Percentiles rank a stretch among this genome's conserved stretches.
Conservation (phyloP, 2,329 filamentous ascomycete genomes). For the Trichophyton rubrum region DNA sequence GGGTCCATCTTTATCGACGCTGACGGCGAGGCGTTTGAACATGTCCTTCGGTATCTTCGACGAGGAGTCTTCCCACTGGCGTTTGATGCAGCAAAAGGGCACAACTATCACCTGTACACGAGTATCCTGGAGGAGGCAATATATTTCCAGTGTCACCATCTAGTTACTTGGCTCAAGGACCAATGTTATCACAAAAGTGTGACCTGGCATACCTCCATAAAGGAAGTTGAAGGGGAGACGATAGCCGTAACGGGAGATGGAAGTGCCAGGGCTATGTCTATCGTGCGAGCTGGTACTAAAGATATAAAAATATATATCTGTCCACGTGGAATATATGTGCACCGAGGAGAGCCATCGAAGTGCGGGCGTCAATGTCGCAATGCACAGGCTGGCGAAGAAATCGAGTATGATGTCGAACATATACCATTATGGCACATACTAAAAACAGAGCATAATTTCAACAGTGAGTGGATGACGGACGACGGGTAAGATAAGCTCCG, state of each 20-base stretch:
- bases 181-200: constrained; percentile 8
- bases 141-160: constrained; percentile 8
- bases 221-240: not conserved
- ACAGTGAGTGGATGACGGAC: constrained; percentile 9
- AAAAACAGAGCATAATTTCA: not conserved
- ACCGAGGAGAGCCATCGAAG: not conserved
- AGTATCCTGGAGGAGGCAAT: constrained; percentile 8
- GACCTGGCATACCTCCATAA: not conserved
- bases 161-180: constrained; percentile 10
- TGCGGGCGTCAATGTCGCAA: constrained; percentile 10
- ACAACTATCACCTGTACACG: constrained; percentile 8
- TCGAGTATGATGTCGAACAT: constrained; percentile 1
- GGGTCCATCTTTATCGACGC: constrained; percentile 9
- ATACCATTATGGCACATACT: not conserved
- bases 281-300: not conserved
- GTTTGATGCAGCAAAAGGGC: constrained; percentile 6
- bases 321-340: constrained; percentile 7
- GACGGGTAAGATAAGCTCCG: constrained; percentile 5
- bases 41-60: constrained; percentile 10
- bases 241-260: not conserved
- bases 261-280: not conserved
- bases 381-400: not conserved
- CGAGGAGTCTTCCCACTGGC: constrained; percentile 9
- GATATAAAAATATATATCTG: constrained; percentile 6
- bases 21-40: constrained; percentile 5